Percentiles rank a stretch among this genome's conserved stretches.
phyloP scores from a whole-genome alignment of 1,139 yeast species.

The Geotrichum citri-aurantii region DNA sequence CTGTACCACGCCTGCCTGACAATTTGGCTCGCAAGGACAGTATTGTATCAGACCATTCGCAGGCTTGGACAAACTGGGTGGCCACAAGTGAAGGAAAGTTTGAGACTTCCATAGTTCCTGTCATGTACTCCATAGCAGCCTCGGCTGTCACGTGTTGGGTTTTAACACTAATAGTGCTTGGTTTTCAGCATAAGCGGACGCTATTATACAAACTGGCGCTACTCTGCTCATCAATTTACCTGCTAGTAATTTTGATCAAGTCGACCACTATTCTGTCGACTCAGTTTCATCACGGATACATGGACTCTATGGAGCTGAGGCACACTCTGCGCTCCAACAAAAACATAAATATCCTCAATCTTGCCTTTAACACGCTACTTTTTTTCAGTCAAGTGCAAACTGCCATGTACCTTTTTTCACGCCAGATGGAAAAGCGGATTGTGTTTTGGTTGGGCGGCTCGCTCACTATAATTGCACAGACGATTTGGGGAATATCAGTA shows the following conservation, averaged over 20 bases:
- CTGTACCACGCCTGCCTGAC: neutral
- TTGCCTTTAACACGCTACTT: slow-evolving; percentile 53
- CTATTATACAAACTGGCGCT: slow-evolving; percentile 30
- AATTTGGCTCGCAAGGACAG: neutral
- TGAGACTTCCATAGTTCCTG: slow-evolving; percentile 31
- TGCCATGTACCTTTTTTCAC: slow-evolving; percentile 61
- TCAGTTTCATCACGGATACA: slow-evolving; percentile 49
- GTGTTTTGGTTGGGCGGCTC: slow-evolving; percentile 59
- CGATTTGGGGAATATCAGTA: slow-evolving; percentile 64
- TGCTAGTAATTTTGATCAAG: slow-evolving; percentile 47
- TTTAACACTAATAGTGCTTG: slow-evolving; percentile 50
- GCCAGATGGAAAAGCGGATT: slow-evolving; percentile 65
- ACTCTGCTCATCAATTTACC: slow-evolving; percentile 30
- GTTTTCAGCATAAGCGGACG: slow-evolving; percentile 47
- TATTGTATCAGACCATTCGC: neutral
- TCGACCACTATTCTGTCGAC: slow-evolving; percentile 42
- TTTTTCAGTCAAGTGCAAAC: slow-evolving; percentile 74
- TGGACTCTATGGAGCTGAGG: slow-evolving; percentile 49
- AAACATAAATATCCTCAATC: slow-evolving; percentile 50
- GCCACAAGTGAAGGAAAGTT: slow-evolving; percentile 4
- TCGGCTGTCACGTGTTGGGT: slow-evolving; percentile 63
- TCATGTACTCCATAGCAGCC: slow-evolving; percentile 56
- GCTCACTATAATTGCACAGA: slow-evolving; percentile 54
- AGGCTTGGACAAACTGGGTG: slow-evolving; percentile 11
- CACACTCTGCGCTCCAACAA: slow-evolving; percentile 39